A percentile compares a stretch with the other conserved stretches of the same genome.
Conservation (phyloP, 495 filamentous ascomycete species). For the Patellaria atrata region DNA sequence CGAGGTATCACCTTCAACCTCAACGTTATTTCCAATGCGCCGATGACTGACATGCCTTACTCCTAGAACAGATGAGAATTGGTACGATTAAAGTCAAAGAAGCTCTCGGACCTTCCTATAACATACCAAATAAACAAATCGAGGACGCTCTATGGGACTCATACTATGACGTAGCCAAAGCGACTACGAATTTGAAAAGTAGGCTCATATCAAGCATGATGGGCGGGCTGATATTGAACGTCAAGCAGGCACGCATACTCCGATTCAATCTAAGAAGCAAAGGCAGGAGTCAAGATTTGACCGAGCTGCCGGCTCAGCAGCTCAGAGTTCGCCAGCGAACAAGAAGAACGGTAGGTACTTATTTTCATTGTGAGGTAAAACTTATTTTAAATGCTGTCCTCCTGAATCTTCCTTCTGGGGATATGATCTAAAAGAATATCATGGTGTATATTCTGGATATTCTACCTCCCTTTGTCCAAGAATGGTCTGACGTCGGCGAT, state of each 20-base stretch:
- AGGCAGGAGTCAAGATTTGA: constrained; percentile 29
- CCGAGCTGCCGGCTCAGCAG: constrained; percentile 22
- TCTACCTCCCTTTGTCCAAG: background rate
- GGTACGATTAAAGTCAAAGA: constrained; percentile 42
- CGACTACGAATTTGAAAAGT: constrained; percentile 62
- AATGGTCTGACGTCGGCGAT: constrained; percentile 19
- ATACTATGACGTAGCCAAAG: constrained; percentile 82
- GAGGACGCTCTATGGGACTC: constrained; percentile 90
- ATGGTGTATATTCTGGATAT: constrained; percentile 6
- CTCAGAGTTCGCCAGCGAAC: constrained; percentile 1
- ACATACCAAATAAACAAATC: constrained; percentile 54
- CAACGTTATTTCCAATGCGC: constrained; percentile 9
- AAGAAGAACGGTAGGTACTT: constrained; percentile 10
- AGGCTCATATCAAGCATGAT: constrained; percentile 12
- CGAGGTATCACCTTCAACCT: constrained; percentile 30
- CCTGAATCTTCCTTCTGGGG: background rate
- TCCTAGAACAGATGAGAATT: constrained; percentile 37
- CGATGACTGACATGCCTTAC: background rate
- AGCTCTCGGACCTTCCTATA: constrained; percentile 35
- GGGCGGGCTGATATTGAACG: background rate
- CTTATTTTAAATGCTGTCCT: constrained; percentile 1
- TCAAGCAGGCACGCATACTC: constrained; percentile 16
- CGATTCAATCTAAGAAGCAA: constrained; percentile 24
- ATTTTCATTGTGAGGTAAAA: constrained; percentile 1
- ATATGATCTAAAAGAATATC: constrained; percentile 1